A percentile compares a stretch with the other conserved stretches of the same genome.
Evolutionary conservation across 2,329 filamentous ascomycete species (phyloP).

Genomic region (Knufia petricola): DNA sequence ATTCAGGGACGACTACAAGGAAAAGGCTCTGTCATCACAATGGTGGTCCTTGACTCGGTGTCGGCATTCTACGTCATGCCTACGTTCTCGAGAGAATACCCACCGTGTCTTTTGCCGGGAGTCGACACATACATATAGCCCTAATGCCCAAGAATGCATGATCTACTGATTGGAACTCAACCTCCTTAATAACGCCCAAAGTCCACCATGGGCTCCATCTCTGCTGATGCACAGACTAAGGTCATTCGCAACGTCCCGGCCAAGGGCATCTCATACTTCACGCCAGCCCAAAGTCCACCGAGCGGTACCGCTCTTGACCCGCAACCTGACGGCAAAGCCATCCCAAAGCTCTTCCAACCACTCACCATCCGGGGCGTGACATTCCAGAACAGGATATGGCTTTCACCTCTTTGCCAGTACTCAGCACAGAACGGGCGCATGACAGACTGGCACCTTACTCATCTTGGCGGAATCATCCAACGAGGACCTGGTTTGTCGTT

Average conservation of each 20-base stretch:
- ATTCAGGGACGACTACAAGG: no score
- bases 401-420: conserved; percentile 59
- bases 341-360: conserved; percentile 42
- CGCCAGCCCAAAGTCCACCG: conserved; percentile 38
- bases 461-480: conserved; percentile 67
- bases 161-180: no score
- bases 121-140: no score
- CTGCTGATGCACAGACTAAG: conserved; percentile 12
- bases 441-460: conserved; percentile 72
- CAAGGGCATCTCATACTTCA: conserved; percentile 39
- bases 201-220: conserved; percentile 12
- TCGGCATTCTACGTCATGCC: no score
- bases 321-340: conserved; percentile 40
- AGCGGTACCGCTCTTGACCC: conserved; percentile 36
- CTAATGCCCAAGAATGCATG: no score
- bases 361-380: conserved; percentile 39
- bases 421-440: conserved; percentile 60
- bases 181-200: background rate
- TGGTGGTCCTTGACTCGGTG: no score
- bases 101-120: no score
- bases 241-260: conserved; percentile 32
- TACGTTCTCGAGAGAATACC: no score
- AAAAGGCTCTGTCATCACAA: no score
- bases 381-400: conserved; percentile 58
- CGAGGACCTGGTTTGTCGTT: conserved; percentile 65